Percentiles rank a stretch among this genome's conserved stretches.
phyloP scores from a whole-genome alignment of 2,329 filamentous ascomycete genomes.

The Trichoderma koningii region DNA sequence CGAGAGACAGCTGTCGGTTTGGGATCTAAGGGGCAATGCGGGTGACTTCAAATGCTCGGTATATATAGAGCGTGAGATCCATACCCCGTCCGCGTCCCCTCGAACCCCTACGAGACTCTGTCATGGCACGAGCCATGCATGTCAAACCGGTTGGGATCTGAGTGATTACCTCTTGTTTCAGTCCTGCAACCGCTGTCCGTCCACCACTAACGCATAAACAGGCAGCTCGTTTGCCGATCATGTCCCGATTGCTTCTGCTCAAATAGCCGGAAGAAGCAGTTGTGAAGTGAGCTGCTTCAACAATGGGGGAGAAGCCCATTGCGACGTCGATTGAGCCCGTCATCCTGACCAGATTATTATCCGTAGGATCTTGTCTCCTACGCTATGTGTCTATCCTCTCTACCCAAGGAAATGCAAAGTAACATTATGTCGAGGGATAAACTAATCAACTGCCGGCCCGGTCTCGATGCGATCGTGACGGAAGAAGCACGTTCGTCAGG shows the following conservation, averaged over 20 bases:
- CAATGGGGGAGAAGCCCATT: background rate
- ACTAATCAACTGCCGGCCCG: background rate
- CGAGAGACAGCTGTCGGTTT: background rate
- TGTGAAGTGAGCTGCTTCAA: background rate
- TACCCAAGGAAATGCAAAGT: background rate
- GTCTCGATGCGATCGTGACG: constrained; percentile 9
- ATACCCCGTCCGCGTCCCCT: background rate
- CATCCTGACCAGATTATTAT: no score
- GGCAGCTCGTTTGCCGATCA: constrained; percentile 13
- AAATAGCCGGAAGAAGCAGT: background rate
- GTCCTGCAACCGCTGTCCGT: constrained; percentile 1
- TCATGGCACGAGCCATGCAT: background rate
- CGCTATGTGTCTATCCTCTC: background rate
- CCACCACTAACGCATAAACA: constrained; percentile 14
- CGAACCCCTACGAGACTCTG: background rate
- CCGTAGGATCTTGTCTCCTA: constrained; percentile 3
- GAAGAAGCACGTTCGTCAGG: constrained; percentile 4
- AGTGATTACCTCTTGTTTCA: constrained; percentile 6
- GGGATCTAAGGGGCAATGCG: background rate
- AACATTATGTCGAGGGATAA: background rate
- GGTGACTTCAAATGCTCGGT: background rate
- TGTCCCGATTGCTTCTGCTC: background rate
- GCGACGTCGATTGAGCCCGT: background rate
- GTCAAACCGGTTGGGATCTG: constrained; percentile 1
- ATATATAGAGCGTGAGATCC: background rate